Percentiles rank a stretch among this genome's conserved stretches.
Conservation (phyloP, 352 stramenopile species). For the Phytophthora nicotianae region DNA sequence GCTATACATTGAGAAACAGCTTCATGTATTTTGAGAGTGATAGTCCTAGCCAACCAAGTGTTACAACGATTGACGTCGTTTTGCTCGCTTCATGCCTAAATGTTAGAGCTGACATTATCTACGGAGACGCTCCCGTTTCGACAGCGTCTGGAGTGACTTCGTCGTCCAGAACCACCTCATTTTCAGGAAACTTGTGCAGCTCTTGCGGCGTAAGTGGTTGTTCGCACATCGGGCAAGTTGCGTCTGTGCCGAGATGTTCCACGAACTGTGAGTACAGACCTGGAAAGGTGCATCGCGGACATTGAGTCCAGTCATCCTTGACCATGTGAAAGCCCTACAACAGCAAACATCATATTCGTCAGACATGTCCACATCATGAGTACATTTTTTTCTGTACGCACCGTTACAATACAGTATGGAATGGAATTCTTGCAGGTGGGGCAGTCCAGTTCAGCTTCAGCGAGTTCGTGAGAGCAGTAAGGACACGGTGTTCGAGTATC, state of each 20-base stretch:
- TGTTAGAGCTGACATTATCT: background rate
- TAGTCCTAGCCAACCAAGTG: background rate
- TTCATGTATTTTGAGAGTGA: background rate
- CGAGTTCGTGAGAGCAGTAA: slow-evolving; percentile 78
- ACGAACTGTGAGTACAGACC: slow-evolving; percentile 90
- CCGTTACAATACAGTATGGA: slow-evolving; percentile 93
- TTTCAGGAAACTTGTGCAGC: slow-evolving; percentile 45
- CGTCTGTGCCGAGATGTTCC: slow-evolving; percentile 73
- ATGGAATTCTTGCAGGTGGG: slow-evolving; percentile 92
- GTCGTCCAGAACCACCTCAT: slow-evolving; percentile 50
- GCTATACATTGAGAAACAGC: background rate
- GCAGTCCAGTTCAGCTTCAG: slow-evolving; percentile 91
- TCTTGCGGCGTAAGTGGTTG: slow-evolving; percentile 45
- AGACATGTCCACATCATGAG: background rate
- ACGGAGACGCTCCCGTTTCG: slow-evolving; percentile 22
- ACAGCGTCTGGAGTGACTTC: slow-evolving; percentile 22
- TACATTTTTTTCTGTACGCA: slow-evolving; percentile 26
- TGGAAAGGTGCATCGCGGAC: slow-evolving; percentile 89
- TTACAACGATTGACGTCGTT: background rate
- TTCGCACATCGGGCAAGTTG: slow-evolving; percentile 82
- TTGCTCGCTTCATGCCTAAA: background rate
- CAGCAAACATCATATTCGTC: slow-evolving; percentile 1
- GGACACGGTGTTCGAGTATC: slow-evolving; percentile 82
- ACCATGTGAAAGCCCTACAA: slow-evolving; percentile 93
- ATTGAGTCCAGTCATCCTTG: slow-evolving; percentile 92